These are phyloP conservation scores for Gardenia jasminoides DNA, from an alignment of 257 asterid genomes.

Conservation along the genomic window DNA sequence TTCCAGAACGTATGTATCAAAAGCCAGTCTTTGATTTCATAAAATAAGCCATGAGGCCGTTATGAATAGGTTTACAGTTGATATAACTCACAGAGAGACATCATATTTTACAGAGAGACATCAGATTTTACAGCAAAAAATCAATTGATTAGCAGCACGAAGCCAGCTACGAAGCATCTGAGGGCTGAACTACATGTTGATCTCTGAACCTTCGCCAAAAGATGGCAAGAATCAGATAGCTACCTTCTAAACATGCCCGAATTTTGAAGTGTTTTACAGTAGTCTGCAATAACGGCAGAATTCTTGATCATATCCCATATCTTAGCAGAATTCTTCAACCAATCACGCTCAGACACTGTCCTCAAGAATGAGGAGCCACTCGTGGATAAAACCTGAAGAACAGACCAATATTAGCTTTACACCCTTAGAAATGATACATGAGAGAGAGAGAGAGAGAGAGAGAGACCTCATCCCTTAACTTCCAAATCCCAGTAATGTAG, in stretches of 20 bases:
- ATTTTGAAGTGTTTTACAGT: conserved; percentile 61
- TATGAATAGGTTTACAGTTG: too few species aligned
- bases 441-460: conserved; percentile 24
- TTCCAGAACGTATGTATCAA: neutral
- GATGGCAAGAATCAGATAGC: neutral
- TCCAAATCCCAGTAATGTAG: conserved; percentile 51
- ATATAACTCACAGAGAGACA: too few species aligned
- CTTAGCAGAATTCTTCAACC: conserved; percentile 95
- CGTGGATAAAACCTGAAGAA: conserved; percentile 70
- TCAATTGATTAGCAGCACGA: neutral
- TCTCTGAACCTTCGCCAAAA: neutral
- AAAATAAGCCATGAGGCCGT: neutral
- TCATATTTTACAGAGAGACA: neutral
- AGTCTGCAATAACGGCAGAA: conserved; percentile 59
- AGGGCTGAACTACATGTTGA: neutral
- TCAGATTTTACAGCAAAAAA: neutral
- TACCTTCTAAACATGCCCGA: conserved; percentile 72
- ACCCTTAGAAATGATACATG: neutral
- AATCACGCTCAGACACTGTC: conserved; percentile 85
- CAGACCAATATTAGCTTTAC: neutral
- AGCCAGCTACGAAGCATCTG: neutral
- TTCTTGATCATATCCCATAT: conserved; percentile 80
- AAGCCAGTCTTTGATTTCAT: neutral
- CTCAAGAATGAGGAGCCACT: conserved; percentile 66
- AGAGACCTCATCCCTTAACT: conserved; percentile 77